Evolutionary conservation across 2,329 filamentous ascomycete species (phyloP), one percentile per base, ranked within the genome.

Genomic region (Pochonia chlamydosporia): DNA sequence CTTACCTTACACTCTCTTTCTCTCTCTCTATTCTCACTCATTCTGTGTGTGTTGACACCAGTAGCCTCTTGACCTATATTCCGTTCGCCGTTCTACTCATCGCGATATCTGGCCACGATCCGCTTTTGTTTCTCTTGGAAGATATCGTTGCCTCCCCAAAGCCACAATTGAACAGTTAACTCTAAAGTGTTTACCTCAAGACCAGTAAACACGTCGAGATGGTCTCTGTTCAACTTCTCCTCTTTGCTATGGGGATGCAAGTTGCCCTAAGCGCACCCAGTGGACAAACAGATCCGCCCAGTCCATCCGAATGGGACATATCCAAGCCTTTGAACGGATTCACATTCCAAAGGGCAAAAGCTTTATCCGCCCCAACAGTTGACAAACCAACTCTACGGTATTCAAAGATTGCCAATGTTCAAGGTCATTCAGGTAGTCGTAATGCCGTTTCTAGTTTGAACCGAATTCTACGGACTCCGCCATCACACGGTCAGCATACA

Each of bases 241-340:
- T 16, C 18, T 51, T 26, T 31, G 26, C 54, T 14, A 39, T 56
- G 14, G 53, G 46, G 16, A 21, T 47, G 16, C 21, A 47, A 23
- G 33, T 49, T 24, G 48, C 44, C 13, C 33, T 47, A 13, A 44
- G 28, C n/a, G 40, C 24, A 10, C 24, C 37, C 5, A 18, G 21
- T 18, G 3, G 24, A 6, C 18, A 23, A 18, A 25, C 24, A 11
- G 16, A 48, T 20, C 8, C 25, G 8, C 11, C 36, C 13, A n/a
- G 40, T 25, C 20, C 11, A 11, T 16, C 47, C 9, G 54, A 54
- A 35, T 64, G 61, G 60, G 65, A 69, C 30, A 48, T 70, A 13
- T 60, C 61, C 6, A 59, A 59, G 49, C 60, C 65, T 13, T 56
- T 71, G 44, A 66, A 68, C 23, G 68, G 66, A 8, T 55, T 72